phyloP scores from a whole-genome alignment of 257 asterid species.

The Plantago elongata region DNA sequence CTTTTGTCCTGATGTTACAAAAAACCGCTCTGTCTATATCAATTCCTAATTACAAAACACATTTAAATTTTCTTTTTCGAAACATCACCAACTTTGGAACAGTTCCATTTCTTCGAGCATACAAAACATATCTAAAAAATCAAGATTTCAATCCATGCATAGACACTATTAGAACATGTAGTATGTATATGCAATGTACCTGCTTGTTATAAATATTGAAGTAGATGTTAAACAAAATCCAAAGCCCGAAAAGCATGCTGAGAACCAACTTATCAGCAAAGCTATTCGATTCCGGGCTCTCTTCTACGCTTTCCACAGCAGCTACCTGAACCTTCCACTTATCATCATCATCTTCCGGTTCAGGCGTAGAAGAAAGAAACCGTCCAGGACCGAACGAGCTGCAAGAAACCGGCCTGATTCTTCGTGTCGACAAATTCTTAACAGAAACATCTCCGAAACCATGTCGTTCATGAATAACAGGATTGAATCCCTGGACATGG shows the following conservation, averaged over 20 bases:
- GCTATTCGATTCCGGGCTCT: constrained; percentile 37
- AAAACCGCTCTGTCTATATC: no score
- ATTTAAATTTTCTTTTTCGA: no score
- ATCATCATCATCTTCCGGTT: constrained; percentile 25
- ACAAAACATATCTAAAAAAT: no score
- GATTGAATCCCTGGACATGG: constrained; percentile 14
- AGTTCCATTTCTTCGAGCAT: no score
- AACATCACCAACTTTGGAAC: no score
- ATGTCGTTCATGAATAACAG: constrained; percentile 8
- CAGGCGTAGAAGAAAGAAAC: constrained; percentile 37
- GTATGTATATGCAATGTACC: constrained; percentile 27
- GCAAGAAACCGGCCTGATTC: constrained; percentile 29
- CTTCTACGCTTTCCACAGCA: constrained; percentile 39
- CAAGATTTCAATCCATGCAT: no score
- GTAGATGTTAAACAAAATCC: constrained; percentile 75
- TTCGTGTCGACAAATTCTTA: constrained; percentile 11
- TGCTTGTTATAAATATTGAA: constrained; percentile 93
- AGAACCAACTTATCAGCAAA: constrained; percentile 55
- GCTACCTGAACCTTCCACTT: constrained; percentile 39
- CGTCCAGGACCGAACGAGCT: constrained; percentile 37
- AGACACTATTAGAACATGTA: no score
- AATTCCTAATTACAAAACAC: no score
- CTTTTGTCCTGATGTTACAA: no score
- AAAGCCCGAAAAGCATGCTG: constrained; percentile 62
- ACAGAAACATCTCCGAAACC: constrained; percentile 6